A percentile compares a stretch with the other conserved stretches of the same genome.
Conservation (phyloP, 306 rosid species). For the Cicer pinnatifidum region DNA sequence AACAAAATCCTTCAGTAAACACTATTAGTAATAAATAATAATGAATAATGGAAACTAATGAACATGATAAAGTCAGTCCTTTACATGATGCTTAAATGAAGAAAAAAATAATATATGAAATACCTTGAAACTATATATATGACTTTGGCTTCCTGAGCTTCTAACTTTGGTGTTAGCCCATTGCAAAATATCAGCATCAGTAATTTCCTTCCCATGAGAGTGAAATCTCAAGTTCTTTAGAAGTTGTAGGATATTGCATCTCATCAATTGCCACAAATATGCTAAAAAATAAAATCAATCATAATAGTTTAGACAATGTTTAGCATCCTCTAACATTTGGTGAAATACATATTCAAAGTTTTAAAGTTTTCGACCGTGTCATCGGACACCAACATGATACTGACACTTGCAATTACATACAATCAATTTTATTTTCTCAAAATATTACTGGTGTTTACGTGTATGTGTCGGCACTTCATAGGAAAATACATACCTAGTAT, state of each 20-base stretch:
- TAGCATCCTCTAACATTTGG: background rate
- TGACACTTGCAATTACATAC: no score
- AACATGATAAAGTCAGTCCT: background rate
- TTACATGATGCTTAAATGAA: conserved; percentile 1
- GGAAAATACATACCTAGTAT: conserved; percentile 64
- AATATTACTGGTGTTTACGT: no score
- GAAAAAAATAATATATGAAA: background rate
- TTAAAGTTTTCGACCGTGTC: no score
- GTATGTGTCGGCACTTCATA: no score
- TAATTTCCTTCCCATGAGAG: conserved; percentile 88
- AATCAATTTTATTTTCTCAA: no score
- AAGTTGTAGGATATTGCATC: conserved; percentile 89
- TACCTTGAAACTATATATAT: conserved; percentile 88
- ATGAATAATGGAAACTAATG: background rate
- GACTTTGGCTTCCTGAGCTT: conserved; percentile 72
- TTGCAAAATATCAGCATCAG: conserved; percentile 83
- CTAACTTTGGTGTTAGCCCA: conserved; percentile 94
- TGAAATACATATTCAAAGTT: background rate
- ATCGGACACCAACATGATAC: no score
- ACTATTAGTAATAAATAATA: background rate
- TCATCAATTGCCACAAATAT: conserved; percentile 97
- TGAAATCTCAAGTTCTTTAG: conserved; percentile 89
- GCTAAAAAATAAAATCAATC: conserved; percentile 57
- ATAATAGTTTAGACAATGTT: background rate
- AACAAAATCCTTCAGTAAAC: background rate